Percentiles rank a stretch among this genome's conserved stretches.
Evolutionary conservation across 1,284 basidiomycete species (phyloP).

Genomic region (Trichosporon faecale): DNA sequence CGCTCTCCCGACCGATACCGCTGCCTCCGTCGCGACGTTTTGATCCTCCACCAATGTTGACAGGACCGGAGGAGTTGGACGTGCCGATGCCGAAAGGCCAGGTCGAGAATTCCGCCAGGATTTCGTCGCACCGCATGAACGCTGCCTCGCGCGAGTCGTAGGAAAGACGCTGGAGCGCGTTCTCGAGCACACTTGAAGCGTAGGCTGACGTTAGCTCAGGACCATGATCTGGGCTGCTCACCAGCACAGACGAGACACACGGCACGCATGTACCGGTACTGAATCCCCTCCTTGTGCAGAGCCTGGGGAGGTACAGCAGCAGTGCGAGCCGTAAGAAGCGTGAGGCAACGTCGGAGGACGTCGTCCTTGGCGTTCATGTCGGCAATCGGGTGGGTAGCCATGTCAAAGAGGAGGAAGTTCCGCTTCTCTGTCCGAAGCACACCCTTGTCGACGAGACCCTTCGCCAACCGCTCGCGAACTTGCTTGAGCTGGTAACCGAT

Average conservation of each 20-base stretch:
- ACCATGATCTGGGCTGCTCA: slow-evolving; percentile 13
- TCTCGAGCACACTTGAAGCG: slow-evolving; percentile 90
- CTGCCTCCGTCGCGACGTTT: slow-evolving; percentile 47
- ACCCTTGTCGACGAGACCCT: slow-evolving; percentile 94
- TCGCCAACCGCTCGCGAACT: slow-evolving; percentile 92
- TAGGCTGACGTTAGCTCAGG: slow-evolving; percentile 55
- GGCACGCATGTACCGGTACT: slow-evolving; percentile 73
- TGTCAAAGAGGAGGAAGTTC: slow-evolving; percentile 96
- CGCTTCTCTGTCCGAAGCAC: slow-evolving; percentile 94
- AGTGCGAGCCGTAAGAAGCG: slow-evolving; percentile 77
- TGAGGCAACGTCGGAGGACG: slow-evolving; percentile 69
- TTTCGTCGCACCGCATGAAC: slow-evolving; percentile 85
- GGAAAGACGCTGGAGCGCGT: slow-evolving; percentile 76
- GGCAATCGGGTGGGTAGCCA: slow-evolving; percentile 94
- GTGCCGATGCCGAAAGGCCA: slow-evolving; percentile 75
- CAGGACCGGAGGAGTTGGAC: slow-evolving; percentile 35
- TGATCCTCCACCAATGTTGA: slow-evolving; percentile 43
- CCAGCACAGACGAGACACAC: slow-evolving; percentile 81
- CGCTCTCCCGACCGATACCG: slow-evolving; percentile 59
- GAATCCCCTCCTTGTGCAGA: slow-evolving; percentile 67
- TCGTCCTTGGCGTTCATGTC: slow-evolving; percentile 84
- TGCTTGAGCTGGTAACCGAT: slow-evolving; percentile 97
- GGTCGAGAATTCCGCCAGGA: slow-evolving; percentile 78
- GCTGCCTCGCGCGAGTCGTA: slow-evolving; percentile 89
- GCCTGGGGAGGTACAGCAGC: slow-evolving; percentile 70